These are phyloP conservation scores for Exserohilum turcica DNA, from an alignment of 2,329 filamentous ascomycete genomes.

Conservation along the genomic window DNA sequence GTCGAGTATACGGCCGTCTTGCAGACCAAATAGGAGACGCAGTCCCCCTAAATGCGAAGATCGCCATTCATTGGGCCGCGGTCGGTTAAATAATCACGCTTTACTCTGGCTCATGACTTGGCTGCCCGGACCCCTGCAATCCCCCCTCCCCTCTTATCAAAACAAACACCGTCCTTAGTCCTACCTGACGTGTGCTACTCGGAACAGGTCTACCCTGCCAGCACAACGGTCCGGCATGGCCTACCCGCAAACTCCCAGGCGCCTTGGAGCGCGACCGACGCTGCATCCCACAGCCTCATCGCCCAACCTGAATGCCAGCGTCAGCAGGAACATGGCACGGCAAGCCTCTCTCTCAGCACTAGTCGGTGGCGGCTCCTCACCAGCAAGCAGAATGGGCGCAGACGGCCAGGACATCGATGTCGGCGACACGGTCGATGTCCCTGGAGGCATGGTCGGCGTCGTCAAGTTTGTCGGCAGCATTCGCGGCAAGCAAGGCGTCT, in stretches of 20 bases:
- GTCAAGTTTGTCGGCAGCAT: slow-evolving; percentile 89
- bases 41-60: slow-evolving; percentile 1
- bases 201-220: slow-evolving; percentile 19
- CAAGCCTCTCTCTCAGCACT: slow-evolving; percentile 75
- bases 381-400: slow-evolving; percentile 51
- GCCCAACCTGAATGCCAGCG: slow-evolving; percentile 48
- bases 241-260: slow-evolving; percentile 49
- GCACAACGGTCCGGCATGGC: slow-evolving; percentile 39
- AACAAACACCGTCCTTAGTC: slow-evolving; percentile 22
- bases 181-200: slow-evolving; percentile 14
- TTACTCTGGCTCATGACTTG: slow-evolving; percentile 6
- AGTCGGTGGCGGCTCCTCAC: slow-evolving; percentile 56
- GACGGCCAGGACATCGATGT: slow-evolving; percentile 65
- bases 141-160: slow-evolving; percentile 9
- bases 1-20: neutral
- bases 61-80: slow-evolving; percentile 8
- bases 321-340: slow-evolving; percentile 61
- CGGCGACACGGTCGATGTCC: slow-evolving; percentile 87
- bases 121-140: slow-evolving; percentile 8
- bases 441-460: slow-evolving; percentile 87
- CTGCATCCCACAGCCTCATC: slow-evolving; percentile 50
- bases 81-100: slow-evolving; percentile 15
- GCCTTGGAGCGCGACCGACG: slow-evolving; percentile 47
- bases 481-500: slow-evolving; percentile 84
- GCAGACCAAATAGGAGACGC: slow-evolving; percentile 2